phyloP scores from a whole-genome alignment of 768 basidiomycete species.

The Tulasnella sp. region DNA sequence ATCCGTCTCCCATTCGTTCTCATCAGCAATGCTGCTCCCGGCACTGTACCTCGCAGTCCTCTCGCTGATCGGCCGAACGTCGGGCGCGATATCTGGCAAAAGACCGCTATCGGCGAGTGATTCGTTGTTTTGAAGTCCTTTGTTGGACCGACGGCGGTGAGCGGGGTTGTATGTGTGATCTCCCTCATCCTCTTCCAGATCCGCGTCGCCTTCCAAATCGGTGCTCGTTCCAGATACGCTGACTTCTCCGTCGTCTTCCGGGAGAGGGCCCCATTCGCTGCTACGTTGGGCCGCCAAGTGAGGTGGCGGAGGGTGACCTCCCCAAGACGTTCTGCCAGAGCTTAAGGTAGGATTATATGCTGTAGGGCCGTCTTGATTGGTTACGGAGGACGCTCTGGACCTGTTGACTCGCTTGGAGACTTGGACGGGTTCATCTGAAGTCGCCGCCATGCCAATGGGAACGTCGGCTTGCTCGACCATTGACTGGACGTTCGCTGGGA shows the following conservation, averaged over 20 bases:
- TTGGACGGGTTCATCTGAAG: constrained; percentile 8
- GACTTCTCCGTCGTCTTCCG: constrained; percentile 13
- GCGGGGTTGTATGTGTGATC: constrained; percentile 23
- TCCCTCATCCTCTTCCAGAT: constrained; percentile 15
- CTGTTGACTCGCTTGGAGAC: neutral
- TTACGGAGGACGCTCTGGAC: constrained; percentile 20
- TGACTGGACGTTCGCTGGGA: neutral
- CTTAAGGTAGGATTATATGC: neutral
- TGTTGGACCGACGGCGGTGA: neutral
- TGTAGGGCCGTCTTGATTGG: neutral
- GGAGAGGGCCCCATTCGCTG: constrained; percentile 21
- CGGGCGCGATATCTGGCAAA: neutral
- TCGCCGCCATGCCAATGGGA: constrained; percentile 19
- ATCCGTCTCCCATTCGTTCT: constrained; percentile 14
- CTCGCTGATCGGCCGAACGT: neutral
- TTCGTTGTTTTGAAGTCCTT: neutral
- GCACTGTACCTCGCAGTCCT: constrained; percentile 1
- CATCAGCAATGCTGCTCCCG: constrained; percentile 14
- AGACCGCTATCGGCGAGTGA: neutral
- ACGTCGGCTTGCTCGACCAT: neutral
- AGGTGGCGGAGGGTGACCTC: constrained; percentile 4
- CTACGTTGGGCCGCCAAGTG: neutral
- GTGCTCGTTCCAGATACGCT: neutral
- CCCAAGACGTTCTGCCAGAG: constrained; percentile 6
- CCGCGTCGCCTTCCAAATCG: neutral